These are phyloP conservation scores for Ogataea hybrid DNA, from an alignment of 1,139 yeast species.

Conservation along the genomic window DNA sequence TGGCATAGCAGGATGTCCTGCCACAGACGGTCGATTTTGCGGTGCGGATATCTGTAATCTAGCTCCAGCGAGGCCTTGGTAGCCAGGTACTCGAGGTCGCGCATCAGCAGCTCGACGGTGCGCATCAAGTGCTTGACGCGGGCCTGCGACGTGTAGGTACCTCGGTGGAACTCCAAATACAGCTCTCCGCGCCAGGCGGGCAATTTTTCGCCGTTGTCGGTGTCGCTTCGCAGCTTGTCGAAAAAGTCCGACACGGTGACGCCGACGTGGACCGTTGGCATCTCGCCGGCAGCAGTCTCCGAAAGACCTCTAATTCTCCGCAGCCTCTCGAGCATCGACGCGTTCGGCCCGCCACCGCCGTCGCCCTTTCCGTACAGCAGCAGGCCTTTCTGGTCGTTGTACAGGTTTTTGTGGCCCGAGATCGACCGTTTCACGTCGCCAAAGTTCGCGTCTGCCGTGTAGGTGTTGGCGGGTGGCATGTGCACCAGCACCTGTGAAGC, in stretches of 20 bases:
- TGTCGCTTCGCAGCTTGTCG: slow-evolving; percentile 57
- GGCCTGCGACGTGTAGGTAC: slow-evolving; percentile 94
- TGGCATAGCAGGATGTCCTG: slow-evolving; percentile 87
- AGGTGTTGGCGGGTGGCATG: slow-evolving; percentile 97
- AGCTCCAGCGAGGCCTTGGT: slow-evolving; percentile 63
- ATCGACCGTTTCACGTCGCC: slow-evolving; percentile 87
- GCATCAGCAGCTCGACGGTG: slow-evolving; percentile 70
- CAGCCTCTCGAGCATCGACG: slow-evolving; percentile 88
- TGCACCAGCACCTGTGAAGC: slow-evolving; percentile 92
- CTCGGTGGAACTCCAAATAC: slow-evolving; percentile 93
- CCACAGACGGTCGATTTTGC: slow-evolving; percentile 72
- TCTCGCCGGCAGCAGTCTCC: slow-evolving; percentile 71
- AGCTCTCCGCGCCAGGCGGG: slow-evolving; percentile 94
- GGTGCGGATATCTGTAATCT: slow-evolving; percentile 66
- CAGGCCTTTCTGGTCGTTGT: slow-evolving; percentile 77
- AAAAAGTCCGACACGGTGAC: slow-evolving; percentile 77
- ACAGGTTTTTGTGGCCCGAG: slow-evolving; percentile 76
- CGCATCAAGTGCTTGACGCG: slow-evolving; percentile 80
- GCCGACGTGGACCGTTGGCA: slow-evolving; percentile 80
- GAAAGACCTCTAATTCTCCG: slow-evolving; percentile 90
- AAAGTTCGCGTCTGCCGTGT: slow-evolving; percentile 88
- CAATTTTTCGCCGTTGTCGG: slow-evolving; percentile 63
- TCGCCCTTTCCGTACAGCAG: slow-evolving; percentile 91
- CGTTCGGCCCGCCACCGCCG: slow-evolving; percentile 98
- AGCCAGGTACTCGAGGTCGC: slow-evolving; percentile 82